Base-by-base conservation (phyloP, 441 rosid genomes). In the Codiaeum variegatum region DNA sequence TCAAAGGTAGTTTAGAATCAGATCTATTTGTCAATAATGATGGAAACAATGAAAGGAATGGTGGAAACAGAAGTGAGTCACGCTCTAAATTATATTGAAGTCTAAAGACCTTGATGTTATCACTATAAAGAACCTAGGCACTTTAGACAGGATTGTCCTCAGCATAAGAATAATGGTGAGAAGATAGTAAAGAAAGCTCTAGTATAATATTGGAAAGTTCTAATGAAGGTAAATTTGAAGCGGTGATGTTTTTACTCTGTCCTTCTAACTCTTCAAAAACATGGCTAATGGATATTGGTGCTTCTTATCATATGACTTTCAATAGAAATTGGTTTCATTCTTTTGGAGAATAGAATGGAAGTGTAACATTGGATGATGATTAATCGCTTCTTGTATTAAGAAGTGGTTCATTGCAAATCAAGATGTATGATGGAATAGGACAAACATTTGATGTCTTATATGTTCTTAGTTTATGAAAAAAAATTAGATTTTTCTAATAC, bases 331-430 rank as follows among this genome's bases (percentile, higher is more conserved):
- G 8, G 38, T 52, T 69, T 1, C 5, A 19, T 2, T 29, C 72
- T 52, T 69, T 69, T 16, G 34, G 55, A 24, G 51, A 69, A 36
- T 69, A n/a, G 16, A 13, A 69, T 9, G 52, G 9, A 11, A 69
- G 5, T 34, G 49, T 69, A 5, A 58, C 5, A 15, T 69, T 36
- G 0, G 24, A 6, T 56, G 52, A 69, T 55, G 64, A 56, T 23
- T 3, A 55, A 32, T 1, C 0, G 36, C 24, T 47, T 26, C 55
- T 16, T 23, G 13, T 69, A 34, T 34, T 52, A 13, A 64, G 23
- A 23, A 36, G 34, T 36, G 52, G 54, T 36, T 69, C 54, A n/a
- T 0, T 6, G 11, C 15, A 55, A 19, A 69, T 54, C 4, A 69
- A 56, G 10, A 44, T 44, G 47, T 44, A 56, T 69, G 54, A 69